phyloP scores from a whole-genome alignment of 495 filamentous ascomycete genomes.

The Penicillium argentinense region DNA sequence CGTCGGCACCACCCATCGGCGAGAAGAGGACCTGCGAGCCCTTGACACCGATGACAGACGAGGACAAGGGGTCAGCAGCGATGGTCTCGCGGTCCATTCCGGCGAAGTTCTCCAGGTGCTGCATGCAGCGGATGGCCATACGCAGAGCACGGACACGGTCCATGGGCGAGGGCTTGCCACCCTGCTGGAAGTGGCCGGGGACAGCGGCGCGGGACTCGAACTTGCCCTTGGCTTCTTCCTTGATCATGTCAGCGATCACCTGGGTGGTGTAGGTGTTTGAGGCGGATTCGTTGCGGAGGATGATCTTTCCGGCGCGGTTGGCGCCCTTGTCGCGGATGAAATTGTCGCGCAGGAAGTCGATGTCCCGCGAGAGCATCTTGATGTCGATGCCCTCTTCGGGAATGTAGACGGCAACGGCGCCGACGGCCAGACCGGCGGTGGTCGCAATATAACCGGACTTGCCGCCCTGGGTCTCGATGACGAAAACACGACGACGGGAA shows the following conservation, averaged over 20 bases:
- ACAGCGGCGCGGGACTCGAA: slow-evolving; percentile 94
- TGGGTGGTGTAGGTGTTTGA: slow-evolving; percentile 88
- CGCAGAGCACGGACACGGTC: slow-evolving; percentile 90
- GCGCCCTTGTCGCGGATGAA: slow-evolving; percentile 88
- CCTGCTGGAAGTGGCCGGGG: slow-evolving; percentile 96
- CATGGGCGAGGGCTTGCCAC: slow-evolving; percentile 91
- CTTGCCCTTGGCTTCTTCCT: slow-evolving; percentile 84
- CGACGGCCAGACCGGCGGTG: slow-evolving; percentile 82
- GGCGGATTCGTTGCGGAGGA: slow-evolving; percentile 91
- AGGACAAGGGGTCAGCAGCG: slow-evolving; percentile 64
- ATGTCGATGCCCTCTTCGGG: slow-evolving; percentile 95
- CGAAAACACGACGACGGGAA: slow-evolving; percentile 88
- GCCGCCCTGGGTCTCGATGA: slow-evolving; percentile 96
- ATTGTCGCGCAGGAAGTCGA: slow-evolving; percentile 81
- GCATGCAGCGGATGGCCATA: slow-evolving; percentile 86
- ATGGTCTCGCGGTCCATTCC: slow-evolving; percentile 66
- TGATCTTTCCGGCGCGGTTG: slow-evolving; percentile 87
- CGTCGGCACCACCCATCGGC: slow-evolving; percentile 61
- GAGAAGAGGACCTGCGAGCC: slow-evolving; percentile 87
- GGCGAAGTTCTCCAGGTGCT: slow-evolving; percentile 79
- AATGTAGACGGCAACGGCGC: slow-evolving; percentile 94
- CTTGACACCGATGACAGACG: slow-evolving; percentile 86
- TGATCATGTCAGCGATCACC: slow-evolving; percentile 92
- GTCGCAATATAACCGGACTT: slow-evolving; percentile 93
- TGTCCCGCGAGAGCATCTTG: slow-evolving; percentile 88